phyloP scores from a whole-genome alignment of 73 alveolate genomes.

The Paramecium octaurelia region DNA sequence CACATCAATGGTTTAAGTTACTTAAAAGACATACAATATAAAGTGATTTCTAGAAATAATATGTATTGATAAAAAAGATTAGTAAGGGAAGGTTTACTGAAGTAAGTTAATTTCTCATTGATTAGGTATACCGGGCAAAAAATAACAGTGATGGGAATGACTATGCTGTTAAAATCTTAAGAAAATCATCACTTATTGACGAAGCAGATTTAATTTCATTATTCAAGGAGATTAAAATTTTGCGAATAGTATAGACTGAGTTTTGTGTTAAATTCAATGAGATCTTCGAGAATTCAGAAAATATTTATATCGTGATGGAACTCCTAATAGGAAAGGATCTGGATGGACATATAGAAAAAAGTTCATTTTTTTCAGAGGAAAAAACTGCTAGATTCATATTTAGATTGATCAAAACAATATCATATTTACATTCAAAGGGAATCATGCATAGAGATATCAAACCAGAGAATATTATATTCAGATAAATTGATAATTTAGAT shows the following conservation, averaged over 20 bases:
- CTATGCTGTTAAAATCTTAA: not conserved
- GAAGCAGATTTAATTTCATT: not conserved
- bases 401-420: not conserved
- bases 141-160: not conserved
- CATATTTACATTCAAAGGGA: slow-evolving; percentile 74
- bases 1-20: not conserved
- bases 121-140: not conserved
- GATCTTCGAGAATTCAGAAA: not conserved
- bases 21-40: slow-evolving; percentile 20
- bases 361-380: slow-evolving; percentile 48
- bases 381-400: not conserved
- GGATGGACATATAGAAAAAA: slow-evolving; percentile 16
- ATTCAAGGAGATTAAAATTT: not conserved
- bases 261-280: not conserved
- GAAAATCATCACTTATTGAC: not conserved
- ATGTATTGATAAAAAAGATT: not conserved
- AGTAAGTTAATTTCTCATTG: not conserved
- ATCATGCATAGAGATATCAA: slow-evolving; percentile 85
- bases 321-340: slow-evolving; percentile 42
- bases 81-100: slow-evolving; percentile 39
- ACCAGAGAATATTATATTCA: slow-evolving; percentile 79
- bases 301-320: slow-evolving; percentile 21
- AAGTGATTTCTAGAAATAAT: not conserved
- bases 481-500: slow-evolving; percentile 60
- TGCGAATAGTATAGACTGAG: not conserved